phyloP scores from a whole-genome alignment of 331 rosid species.

The Pyrus hybrid region DNA sequence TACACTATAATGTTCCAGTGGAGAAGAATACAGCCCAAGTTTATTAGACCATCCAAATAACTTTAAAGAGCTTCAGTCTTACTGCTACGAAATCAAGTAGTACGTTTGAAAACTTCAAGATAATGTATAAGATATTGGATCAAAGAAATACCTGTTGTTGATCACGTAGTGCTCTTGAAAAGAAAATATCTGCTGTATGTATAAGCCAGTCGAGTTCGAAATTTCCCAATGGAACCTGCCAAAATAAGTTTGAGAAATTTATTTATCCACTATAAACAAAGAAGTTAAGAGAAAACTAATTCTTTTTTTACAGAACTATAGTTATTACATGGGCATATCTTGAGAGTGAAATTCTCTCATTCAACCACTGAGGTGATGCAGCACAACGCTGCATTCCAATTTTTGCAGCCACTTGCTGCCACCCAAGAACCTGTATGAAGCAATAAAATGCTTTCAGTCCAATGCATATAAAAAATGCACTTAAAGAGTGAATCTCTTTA shows the following conservation, averaged over 20 bases:
- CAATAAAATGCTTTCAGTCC: constrained; percentile 5
- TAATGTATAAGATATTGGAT: neutral
- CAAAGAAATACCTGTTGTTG: constrained; percentile 67
- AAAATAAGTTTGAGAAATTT: constrained; percentile 19
- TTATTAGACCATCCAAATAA: too few relatives aligned
- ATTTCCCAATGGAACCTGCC: constrained; percentile 91
- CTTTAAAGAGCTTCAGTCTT: neutral
- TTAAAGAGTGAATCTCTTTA: constrained; percentile 10
- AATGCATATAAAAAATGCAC: constrained; percentile 4
- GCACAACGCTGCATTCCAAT: constrained; percentile 97
- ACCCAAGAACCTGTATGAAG: constrained; percentile 72
- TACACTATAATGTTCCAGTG: too few relatives aligned
- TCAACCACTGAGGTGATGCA: constrained; percentile 87
- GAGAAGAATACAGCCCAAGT: too few relatives aligned
- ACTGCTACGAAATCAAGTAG: neutral
- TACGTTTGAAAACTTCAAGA: neutral
- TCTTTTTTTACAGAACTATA: neutral
- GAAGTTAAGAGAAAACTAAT: neutral
- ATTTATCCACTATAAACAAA: constrained; percentile 6
- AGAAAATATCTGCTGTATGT: constrained; percentile 73
- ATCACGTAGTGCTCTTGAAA: constrained; percentile 86
- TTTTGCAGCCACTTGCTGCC: constrained; percentile 98
- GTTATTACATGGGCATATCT: constrained; percentile 87
- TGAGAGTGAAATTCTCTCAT: constrained; percentile 72
- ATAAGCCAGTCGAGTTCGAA: constrained; percentile 90